Conservation (phyloP, 192 early-diverging fungal genomes). For the Chytriomyces hyalinus region DNA sequence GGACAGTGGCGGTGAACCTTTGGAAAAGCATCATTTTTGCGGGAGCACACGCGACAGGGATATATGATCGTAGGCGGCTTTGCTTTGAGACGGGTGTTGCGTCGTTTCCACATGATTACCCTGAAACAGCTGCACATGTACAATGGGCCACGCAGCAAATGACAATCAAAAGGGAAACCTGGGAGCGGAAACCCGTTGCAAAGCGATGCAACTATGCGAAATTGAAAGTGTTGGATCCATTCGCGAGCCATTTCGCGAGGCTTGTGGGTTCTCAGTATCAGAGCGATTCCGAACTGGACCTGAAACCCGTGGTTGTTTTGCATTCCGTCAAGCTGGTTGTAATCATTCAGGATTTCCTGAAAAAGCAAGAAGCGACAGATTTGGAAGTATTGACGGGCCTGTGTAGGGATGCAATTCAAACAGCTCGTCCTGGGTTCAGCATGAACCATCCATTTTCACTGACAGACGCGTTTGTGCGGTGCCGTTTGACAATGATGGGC, state of each 20-base stretch:
- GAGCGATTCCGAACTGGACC: slow-evolving; percentile 38
- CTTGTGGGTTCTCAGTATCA: slow-evolving; percentile 14
- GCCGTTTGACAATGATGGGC: slow-evolving; percentile 57
- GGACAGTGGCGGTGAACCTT: slow-evolving; percentile 83
- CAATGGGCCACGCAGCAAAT: slow-evolving; percentile 50
- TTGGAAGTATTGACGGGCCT: neutral
- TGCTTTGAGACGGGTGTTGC: slow-evolving; percentile 79
- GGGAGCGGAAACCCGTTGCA: slow-evolving; percentile 72
- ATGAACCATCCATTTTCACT: slow-evolving; percentile 17
- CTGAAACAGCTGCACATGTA: slow-evolving; percentile 73
- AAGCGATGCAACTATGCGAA: slow-evolving; percentile 85
- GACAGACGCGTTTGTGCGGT: slow-evolving; percentile 53
- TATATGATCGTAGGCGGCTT: slow-evolving; percentile 71
- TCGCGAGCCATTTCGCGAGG: slow-evolving; percentile 67
- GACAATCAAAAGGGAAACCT: slow-evolving; percentile 51
- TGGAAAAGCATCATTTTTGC: slow-evolving; percentile 90
- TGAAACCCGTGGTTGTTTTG: slow-evolving; percentile 16
- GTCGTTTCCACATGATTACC: slow-evolving; percentile 85
- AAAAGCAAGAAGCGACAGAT: neutral
- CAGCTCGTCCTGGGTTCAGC: slow-evolving; percentile 12
- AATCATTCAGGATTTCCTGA: neutral
- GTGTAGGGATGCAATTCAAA: slow-evolving; percentile 7
- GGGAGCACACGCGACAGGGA: slow-evolving; percentile 80
- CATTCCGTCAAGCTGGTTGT: slow-evolving; percentile 2
- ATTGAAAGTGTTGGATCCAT: slow-evolving; percentile 69